Evolutionary conservation across 1,139 yeast species (phyloP).

Genomic region (Taphrina pruni): DNA sequence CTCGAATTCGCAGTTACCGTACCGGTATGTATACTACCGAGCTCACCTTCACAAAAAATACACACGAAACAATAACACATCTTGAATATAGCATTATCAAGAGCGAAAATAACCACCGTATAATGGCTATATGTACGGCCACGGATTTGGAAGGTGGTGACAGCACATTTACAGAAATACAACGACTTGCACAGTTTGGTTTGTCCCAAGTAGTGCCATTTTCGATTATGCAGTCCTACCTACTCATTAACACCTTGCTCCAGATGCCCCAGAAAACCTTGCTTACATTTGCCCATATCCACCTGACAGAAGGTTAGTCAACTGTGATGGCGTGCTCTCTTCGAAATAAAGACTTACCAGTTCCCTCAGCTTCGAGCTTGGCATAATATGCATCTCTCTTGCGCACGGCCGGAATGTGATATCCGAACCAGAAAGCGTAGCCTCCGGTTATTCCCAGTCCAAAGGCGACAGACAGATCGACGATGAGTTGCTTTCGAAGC

Average conservation of each 20-base stretch:
- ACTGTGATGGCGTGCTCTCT: background rate
- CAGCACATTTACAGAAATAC: too few species aligned
- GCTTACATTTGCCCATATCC: constrained; percentile 34
- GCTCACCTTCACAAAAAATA: too few species aligned
- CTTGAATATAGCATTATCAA: too few species aligned
- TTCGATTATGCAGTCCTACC: constrained; percentile 19
- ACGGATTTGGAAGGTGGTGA: too few species aligned
- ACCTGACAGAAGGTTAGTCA: constrained; percentile 5
- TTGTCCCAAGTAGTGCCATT: background rate
- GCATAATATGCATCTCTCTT: constrained; percentile 43
- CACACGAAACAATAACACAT: too few species aligned
- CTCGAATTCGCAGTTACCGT: too few species aligned
- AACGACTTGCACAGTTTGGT: too few species aligned
- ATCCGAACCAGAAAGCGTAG: constrained; percentile 43
- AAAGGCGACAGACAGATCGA: constrained; percentile 41
- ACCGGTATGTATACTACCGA: too few species aligned
- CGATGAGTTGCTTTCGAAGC: constrained; percentile 40
- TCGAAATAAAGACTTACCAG: constrained; percentile 8
- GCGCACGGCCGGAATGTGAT: constrained; percentile 44
- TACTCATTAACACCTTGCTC: constrained; percentile 6
- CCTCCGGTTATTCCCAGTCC: constrained; percentile 43
- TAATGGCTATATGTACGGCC: too few species aligned
- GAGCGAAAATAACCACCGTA: too few species aligned
- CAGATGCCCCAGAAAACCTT: background rate
- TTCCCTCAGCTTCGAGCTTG: constrained; percentile 42